Base-by-base conservation (phyloP, 2,329 filamentous ascomycete genomes). In the Cadophora luteo-olivacea region DNA sequence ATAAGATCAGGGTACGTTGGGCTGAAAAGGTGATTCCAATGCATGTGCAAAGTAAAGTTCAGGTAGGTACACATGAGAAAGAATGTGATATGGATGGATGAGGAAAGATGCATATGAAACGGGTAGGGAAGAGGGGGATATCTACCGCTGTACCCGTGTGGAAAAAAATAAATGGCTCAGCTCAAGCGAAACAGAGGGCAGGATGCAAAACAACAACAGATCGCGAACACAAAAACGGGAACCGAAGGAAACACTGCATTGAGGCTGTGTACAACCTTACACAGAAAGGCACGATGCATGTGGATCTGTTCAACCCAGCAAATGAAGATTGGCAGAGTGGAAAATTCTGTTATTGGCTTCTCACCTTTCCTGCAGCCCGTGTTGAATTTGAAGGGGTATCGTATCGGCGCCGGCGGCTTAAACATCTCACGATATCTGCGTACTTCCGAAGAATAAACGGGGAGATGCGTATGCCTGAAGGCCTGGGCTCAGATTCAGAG, bases 361-460 rank as follows among this genome's bases (percentile, higher is more conserved):
- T 55, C 22, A 5, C 32, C 29, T 38, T 36, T 9, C 36, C 36
- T 57, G 25, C 52, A 45, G 41, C 41, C 52, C 55, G 36, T 38
- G 33, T 41, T 38, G 22, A 9, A 25, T 33, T n/a, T 8, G 14
- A n/a, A 55, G 16, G 25, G 0, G 52, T 29, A 29, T 14, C 19
- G 55, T 60, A 41, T 60, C 55, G 55, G 55, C 36, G 33, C 41
- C 51, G 55, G 52, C 48, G 55, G 41, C 55, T 66, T 57, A 58
- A 65, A 14, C n/a, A 36, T 58, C 57, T 68, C 54, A 65, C 54
- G 66, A 68, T 65, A 65, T n/a, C 41, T 32, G 24, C 33, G 16
- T 66, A 33, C 32, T 22, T 62, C 60, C 60, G 60, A 62, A 62
- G 33, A 60, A 60, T 60, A 62, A 38, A 33, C 41, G 41, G 38